Evolutionary conservation across 208 protist genomes (phyloP).

Genomic region (Spongospora subterranea): DNA sequence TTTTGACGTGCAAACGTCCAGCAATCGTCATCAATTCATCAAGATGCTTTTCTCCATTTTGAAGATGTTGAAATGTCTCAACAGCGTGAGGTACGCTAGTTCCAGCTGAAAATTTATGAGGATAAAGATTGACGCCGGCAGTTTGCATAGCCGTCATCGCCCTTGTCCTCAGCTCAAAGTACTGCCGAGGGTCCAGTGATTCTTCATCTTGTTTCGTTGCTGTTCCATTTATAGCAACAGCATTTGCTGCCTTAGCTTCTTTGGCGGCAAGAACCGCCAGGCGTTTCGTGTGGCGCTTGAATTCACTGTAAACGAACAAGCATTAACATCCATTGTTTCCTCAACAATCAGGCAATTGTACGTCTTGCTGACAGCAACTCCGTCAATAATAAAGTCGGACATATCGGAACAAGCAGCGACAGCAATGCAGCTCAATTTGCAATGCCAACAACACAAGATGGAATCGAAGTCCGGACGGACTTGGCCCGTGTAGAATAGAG

Average conservation of each 20-base stretch:
- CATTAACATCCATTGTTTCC: background rate
- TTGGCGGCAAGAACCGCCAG: conserved; percentile 55
- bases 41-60: conserved; percentile 68
- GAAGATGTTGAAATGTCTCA: conserved; percentile 78
- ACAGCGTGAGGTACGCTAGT: conserved; percentile 86
- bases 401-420: background rate
- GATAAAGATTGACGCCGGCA: conserved; percentile 83
- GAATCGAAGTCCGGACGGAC: background rate
- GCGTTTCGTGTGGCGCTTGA: conserved; percentile 8
- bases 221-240: background rate
- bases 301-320: conserved; percentile 30
- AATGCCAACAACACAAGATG: background rate
- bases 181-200: conserved; percentile 61
- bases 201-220: conserved; percentile 52
- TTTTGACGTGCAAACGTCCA: conserved; percentile 80
- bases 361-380: conserved; percentile 34
- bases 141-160: conserved; percentile 61
- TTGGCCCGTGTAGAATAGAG: background rate
- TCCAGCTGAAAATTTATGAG: conserved; percentile 93
- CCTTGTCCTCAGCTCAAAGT: conserved; percentile 74
- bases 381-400: conserved; percentile 36
- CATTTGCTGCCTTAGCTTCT: background rate
- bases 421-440: background rate
- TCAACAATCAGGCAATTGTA: background rate
- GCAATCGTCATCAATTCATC: conserved; percentile 56